Evolutionary conservation across 768 basidiomycete genomes (phyloP), one percentile per base, ranked within the genome.

Genomic region (Exsudoporus frostii): DNA sequence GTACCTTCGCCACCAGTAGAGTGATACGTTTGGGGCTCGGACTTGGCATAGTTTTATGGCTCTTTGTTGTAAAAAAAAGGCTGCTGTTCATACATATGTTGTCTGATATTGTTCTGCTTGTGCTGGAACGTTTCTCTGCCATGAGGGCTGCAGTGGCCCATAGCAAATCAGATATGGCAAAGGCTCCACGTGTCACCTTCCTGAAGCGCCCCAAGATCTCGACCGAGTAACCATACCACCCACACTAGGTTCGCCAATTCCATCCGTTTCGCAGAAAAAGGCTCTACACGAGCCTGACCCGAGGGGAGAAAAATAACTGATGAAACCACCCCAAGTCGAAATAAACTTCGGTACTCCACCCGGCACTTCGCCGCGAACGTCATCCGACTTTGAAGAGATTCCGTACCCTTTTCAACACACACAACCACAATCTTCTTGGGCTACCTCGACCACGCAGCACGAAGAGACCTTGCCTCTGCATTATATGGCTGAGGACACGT

Each of bases 361-460:
- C 58, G 78, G 79, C 62, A 70, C 71, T 49, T 71, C 77, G 40
- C 69, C 76, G 40, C 75, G 75, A 64, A 74, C 79, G 45, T 83
- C 83, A 50, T 81, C 80, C 60, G 88, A 89, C 60, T 89, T 87
- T 69, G 86, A 89, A 71, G 79, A 89, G 65, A 73, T 88, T 54
- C 68, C 78, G 14, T 81, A 89, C 55, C 86, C 87, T 36, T 61
- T 73, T 24, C 71, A 63, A 59, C 61, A 71, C 58, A 45, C 58
- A 14, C 65, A 57, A 48, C 54, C 56, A 53, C 66, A 53, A n/a
- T n/a, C n/a, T 45, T 41, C 56, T 49, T 67, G 71, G 71, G 36
- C 71, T 55, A 60, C 70, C 37, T 54, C 47, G 51, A 46, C 45
- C 17, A 42, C 37, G 13, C 63, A 59, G 30, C 63, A 66, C 57